Evolutionary conservation across 2,329 filamentous ascomycete species (phyloP).

Genomic region (Cercospora berteroae): DNA sequence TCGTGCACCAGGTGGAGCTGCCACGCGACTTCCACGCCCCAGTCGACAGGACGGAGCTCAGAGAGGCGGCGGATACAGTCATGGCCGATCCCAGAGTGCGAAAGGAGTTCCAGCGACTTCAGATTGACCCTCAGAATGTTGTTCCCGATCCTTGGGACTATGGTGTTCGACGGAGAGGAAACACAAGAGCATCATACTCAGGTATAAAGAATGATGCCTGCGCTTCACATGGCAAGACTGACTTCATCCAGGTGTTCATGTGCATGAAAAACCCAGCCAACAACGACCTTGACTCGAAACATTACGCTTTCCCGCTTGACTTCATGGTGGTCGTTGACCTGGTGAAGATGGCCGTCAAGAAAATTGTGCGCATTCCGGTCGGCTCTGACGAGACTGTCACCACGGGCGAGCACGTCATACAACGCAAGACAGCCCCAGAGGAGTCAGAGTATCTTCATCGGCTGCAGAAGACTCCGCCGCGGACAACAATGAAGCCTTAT

Average conservation of each 20-base stretch:
- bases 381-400: background rate
- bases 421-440: background rate
- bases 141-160: no score
- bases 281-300: background rate
- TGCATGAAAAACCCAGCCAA: background rate
- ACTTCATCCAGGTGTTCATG: background rate
- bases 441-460: background rate
- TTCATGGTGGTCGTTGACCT: background rate
- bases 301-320: background rate
- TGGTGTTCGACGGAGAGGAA: no score
- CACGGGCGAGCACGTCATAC: background rate
- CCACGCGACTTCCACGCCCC: background rate
- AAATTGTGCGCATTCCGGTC: background rate
- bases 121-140: no score
- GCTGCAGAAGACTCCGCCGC: background rate
- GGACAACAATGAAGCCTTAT: conserved; percentile 58
- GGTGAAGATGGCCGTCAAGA: background rate
- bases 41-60: background rate
- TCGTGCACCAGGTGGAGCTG: background rate
- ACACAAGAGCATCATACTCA: no score
- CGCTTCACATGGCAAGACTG: no score
- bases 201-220: no score
- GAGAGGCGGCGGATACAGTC: background rate
- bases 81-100: no score
- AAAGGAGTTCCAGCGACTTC: no score